Base-by-base conservation (phyloP, 169 alveolate genomes). In the Babesia ovis region DNA sequence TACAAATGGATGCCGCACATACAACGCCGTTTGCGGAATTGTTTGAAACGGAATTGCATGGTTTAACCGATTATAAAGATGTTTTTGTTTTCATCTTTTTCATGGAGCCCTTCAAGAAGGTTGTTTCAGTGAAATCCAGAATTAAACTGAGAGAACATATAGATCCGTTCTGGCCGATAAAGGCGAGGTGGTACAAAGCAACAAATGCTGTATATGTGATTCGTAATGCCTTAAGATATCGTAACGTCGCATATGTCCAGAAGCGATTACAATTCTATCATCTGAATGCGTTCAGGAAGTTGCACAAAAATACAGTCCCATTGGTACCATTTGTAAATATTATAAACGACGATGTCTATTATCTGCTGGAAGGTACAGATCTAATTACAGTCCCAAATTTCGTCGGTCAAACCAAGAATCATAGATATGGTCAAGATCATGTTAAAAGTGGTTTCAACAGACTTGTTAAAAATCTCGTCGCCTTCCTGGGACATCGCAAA, bases 21-120 rank as follows among this genome's bases (percentile, higher is more conserved):
- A 77, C 82, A 1, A 57, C 56, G 34, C 67, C 72, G 43, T 59
- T 42, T 39, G 57, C 51, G 12, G 86, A 77, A n/a, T 11, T 29
- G 0, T 4, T 55, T n/a, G 71, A 25, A 46, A 42, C n/a, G 0
- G 31, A 48, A 18, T 23, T 64, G 35, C 48, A 64, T 25, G 59
- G 59, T 35, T 29, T 4, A 9, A 64, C n/a, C 2, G 74, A 32
- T 48, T 45, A 4, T 32, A 32, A 22, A 50, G 8, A 27, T 23
- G 51, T 54, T 0, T 48, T 45, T 16, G 20, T 25, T 18, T 50
- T 45, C n/a, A 8, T 64, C 20, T 31, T 64, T 18, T 34, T 48
- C 29, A 1, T 31, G n/a, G 74, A 64, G 22, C 54, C 62, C 4
- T 64, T 46, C 50, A 45, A 45, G 27, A 16, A 5, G 4, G 48